A percentile compares a stretch with the other conserved stretches of the same genome.
Evolutionary conservation across 2,329 filamentous ascomycete species (phyloP).

Genomic region (Trichoderma cornu-damae): DNA sequence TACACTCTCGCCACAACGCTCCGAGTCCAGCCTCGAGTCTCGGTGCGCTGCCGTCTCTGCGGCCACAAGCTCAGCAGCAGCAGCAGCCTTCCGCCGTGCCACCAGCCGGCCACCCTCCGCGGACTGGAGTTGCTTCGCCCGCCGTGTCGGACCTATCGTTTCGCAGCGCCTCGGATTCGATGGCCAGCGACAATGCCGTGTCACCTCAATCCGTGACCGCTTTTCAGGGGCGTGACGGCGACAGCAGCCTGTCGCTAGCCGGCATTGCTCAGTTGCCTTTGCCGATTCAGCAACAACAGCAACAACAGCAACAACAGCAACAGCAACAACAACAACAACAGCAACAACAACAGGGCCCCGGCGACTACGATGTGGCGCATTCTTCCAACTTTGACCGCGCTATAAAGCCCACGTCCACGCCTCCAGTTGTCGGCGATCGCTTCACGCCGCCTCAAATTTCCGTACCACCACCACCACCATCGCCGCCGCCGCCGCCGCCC

Average conservation of each 20-base stretch:
- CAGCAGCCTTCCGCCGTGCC: slow-evolving; percentile 6
- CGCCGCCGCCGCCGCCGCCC: slow-evolving; percentile 39
- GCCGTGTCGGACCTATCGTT: slow-evolving; percentile 13
- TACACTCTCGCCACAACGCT: slow-evolving; percentile 12
- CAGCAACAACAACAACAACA: slow-evolving; percentile 2
- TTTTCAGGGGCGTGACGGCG: not conserved
- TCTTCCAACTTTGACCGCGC: slow-evolving; percentile 14
- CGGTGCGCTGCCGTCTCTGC: slow-evolving; percentile 10
- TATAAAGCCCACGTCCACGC: slow-evolving; percentile 4
- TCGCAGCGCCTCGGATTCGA: slow-evolving; percentile 9
- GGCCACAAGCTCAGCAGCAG: not conserved
- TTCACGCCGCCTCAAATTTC: not conserved
- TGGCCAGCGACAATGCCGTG: not conserved
- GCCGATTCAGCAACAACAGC: not conserved
- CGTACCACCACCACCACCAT: not conserved
- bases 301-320: not conserved
- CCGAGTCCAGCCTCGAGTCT: slow-evolving; percentile 8
- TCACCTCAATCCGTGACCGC: slow-evolving; percentile 14
- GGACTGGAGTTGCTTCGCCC: slow-evolving; percentile 7
- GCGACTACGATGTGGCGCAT: slow-evolving; percentile 5
- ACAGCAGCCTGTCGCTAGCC: slow-evolving; percentile 9
- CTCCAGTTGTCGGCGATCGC: not conserved
- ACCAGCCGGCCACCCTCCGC: not conserved
- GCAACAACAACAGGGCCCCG: not conserved
- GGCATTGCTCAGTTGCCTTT: slow-evolving; percentile 5